Base-by-base conservation (phyloP, 2,329 filamentous ascomycete species). In the Dothistroma septosporum region DNA sequence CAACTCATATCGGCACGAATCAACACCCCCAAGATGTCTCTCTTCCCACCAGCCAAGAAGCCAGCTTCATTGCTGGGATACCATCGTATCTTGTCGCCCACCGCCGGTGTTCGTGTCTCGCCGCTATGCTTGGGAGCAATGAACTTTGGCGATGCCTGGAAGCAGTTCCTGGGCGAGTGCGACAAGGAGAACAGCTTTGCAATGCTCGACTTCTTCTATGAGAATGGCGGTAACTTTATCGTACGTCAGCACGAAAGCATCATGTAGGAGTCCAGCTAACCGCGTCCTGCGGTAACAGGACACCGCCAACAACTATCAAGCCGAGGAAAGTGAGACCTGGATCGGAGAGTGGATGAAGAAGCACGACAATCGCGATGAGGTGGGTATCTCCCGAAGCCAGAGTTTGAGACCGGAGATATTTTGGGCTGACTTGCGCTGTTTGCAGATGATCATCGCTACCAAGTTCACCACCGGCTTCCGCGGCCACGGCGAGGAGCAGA, bases 401-500 rank as follows among this genome's bases (percentile, higher is more conserved):
- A 44, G 37, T 16, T 19, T 44, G 37, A 52, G 64, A 11, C 61
- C 62, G 16, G 54, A 65, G 59, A 2, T 6, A 63, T 63, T 44
- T 44, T 28, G 24, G 24, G 24, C 24, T 28, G 24, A 28, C 24
- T 28, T 28, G 6, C 24, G 24, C 24, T 28, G 24, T 6, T 28
- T 28, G 24, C 24, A 28, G 48, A 83, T 90, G 74, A 86, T 90
- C 22, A 78, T 90, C 28, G 69, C 69, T 46, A 69, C 68, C 11
- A 91, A 91, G 71, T 89, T 80, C 72, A 85, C 84, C 0, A 86
- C 82, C 24, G 82, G 82, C 69, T 88, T 81, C 72, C 74, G 75
- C 28, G 59, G 57, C 14, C 33, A 31, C 10, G 60, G 24, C 24
- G 32, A 59, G 19, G 63, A 63, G 57, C 59, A 63, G 31, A 47